Evolutionary conservation across 495 filamentous ascomycete species (phyloP).

Genomic region (Penicillium macrosclerotiorum): DNA sequence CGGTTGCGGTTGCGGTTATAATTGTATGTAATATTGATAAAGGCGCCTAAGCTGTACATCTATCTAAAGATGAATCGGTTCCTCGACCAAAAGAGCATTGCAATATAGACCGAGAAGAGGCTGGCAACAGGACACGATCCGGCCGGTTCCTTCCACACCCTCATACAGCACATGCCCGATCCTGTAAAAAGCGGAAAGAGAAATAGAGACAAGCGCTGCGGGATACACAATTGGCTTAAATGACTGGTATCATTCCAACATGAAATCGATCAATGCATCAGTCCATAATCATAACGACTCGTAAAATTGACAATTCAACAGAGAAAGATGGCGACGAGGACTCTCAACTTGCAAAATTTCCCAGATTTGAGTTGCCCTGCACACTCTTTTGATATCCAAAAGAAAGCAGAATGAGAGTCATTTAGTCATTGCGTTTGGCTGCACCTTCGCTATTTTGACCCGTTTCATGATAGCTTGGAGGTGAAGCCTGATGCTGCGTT

Average conservation of each 20-base stretch:
- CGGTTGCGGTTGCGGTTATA: too few relatives aligned
- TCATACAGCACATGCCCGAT: too few relatives aligned
- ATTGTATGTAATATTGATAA: too few relatives aligned
- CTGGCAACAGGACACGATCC: too few relatives aligned
- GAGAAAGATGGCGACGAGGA: neutral
- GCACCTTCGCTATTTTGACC: constrained; percentile 4
- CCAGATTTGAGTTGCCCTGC: too few relatives aligned
- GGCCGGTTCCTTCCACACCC: too few relatives aligned
- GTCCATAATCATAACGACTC: constrained; percentile 17
- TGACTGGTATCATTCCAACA: constrained; percentile 19
- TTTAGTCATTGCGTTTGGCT: constrained; percentile 23
- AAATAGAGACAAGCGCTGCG: constrained; percentile 7
- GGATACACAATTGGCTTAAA: constrained; percentile 6
- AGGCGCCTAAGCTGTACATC: constrained; percentile 1
- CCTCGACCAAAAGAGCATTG: neutral
- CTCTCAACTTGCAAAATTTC: too few relatives aligned
- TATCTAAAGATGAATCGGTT: neutral
- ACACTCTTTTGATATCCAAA: too few relatives aligned
- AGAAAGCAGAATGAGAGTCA: too few relatives aligned
- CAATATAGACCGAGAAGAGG: constrained; percentile 1
- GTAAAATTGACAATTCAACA: neutral
- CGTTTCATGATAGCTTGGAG: constrained; percentile 22
- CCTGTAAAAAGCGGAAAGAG: constrained; percentile 5
- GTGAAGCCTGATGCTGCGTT: constrained; percentile 9
- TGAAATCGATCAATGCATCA: constrained; percentile 19